phyloP scores from a whole-genome alignment of 305 asterid species.

The Caryopteris hybrid region DNA sequence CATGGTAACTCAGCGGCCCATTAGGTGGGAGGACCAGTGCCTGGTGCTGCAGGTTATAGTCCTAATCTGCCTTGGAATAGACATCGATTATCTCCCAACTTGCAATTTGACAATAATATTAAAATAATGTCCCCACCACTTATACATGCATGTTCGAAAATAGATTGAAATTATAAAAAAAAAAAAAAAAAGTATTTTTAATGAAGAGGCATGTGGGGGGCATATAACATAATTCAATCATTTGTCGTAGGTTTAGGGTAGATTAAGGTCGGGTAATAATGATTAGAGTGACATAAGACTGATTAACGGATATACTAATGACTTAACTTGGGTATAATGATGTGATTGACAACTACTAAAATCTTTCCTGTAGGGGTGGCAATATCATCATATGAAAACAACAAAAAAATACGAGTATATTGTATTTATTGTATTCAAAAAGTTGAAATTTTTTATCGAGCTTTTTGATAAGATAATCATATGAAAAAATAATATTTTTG shows the following conservation, averaged over 20 bases:
- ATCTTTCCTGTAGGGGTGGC: constrained; percentile 24
- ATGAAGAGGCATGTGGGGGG: constrained; percentile 49
- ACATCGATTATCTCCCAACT: constrained; percentile 39
- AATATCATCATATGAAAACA: constrained; percentile 15
- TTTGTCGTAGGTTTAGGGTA: constrained; percentile 52
- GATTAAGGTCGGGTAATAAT: constrained; percentile 42
- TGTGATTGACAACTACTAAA: constrained; percentile 4
- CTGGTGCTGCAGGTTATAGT: constrained; percentile 14
- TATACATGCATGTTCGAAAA: neutral
- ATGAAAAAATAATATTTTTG: no score
- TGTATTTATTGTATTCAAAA: no score
- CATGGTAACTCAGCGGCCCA: no score
- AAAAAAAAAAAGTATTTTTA: constrained; percentile 6
- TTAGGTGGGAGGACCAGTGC: no score
- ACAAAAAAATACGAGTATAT: no score
- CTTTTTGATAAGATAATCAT: no score
- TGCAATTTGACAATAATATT: constrained; percentile 32
- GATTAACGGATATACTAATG: constrained; percentile 20
- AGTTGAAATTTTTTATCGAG: no score
- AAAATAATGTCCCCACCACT: constrained; percentile 48
- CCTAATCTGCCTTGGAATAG: constrained; percentile 18
- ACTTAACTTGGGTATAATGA: constrained; percentile 11
- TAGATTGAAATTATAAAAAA: neutral
- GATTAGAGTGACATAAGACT: constrained; percentile 32
- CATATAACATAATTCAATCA: constrained; percentile 42